Percentiles rank a stretch among this genome's conserved stretches.
Conservation (phyloP, 176 grass and related monocot species). For the Triticum timopheevii region DNA sequence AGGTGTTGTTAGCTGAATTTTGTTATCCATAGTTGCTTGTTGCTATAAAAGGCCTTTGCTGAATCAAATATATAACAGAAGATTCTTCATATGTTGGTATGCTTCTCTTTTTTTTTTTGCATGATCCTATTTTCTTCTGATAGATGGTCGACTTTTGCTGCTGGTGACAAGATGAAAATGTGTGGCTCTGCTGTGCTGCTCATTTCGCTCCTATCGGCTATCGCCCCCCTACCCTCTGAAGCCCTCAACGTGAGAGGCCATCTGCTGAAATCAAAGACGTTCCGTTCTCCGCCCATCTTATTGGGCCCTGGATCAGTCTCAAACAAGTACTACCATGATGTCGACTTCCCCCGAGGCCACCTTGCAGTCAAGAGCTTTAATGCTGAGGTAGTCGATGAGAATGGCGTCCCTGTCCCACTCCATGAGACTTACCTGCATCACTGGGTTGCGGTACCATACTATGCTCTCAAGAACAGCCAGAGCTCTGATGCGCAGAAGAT, state of each 20-base stretch:
- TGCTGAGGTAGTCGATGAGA: conserved; percentile 72
- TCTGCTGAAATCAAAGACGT: conserved; percentile 52
- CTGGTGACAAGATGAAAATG: conserved; percentile 12
- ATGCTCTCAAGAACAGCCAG: neutral
- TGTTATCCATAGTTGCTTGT: neutral
- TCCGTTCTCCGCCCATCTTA: conserved; percentile 59
- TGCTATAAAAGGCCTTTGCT: neutral
- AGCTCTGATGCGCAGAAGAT: neutral
- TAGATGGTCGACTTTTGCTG: neutral
- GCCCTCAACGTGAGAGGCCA: conserved; percentile 32
- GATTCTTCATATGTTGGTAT: too few species aligned
- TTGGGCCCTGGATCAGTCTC: conserved; percentile 62
- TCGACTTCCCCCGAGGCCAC: conserved; percentile 73
- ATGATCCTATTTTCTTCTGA: neutral
- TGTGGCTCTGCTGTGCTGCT: neutral
- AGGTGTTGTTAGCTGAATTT: neutral
- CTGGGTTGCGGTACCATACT: conserved; percentile 66
- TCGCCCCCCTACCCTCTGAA: neutral
- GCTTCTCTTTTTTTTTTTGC: neutral
- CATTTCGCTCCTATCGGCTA: neutral
- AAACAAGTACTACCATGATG: conserved; percentile 52
- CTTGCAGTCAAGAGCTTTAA: conserved; percentile 80
- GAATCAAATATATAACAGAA: neutral
- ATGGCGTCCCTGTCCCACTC: conserved; percentile 56
- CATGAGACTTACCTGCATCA: conserved; percentile 93